Evolutionary conservation across 805 yeast species (phyloP).

Genomic region (Yamadazyma paraphyllophila): DNA sequence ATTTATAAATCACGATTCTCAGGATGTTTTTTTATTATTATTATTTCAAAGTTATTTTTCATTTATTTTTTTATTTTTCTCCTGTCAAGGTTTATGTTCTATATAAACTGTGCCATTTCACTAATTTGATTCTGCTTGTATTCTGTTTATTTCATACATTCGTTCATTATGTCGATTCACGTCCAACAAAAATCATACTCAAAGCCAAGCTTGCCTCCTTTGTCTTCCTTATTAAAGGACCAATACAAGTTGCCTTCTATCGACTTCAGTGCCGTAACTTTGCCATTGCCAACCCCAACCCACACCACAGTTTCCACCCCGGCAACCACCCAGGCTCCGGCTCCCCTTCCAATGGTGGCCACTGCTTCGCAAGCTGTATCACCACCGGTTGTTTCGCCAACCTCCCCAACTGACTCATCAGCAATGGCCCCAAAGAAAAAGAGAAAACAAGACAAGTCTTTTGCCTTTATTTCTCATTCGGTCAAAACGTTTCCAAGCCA

Average conservation of each 20-base stretch:
- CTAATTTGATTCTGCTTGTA: no score
- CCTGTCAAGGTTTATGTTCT: conserved; percentile 1
- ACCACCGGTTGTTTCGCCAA: conserved; percentile 2
- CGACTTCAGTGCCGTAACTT: conserved; percentile 2
- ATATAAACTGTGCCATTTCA: conserved; percentile 2
- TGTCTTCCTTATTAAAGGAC: conserved; percentile 30
- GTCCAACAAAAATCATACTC: conserved; percentile 35
- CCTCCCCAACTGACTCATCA: conserved; percentile 7
- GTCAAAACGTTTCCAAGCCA: conserved; percentile 82
- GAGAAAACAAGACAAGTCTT: conserved; percentile 31
- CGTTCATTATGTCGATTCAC: conserved; percentile 6
- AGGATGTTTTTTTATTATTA: not conserved
- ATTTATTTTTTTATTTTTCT: not conserved
- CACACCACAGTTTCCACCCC: conserved; percentile 6
- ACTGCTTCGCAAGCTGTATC: not conserved
- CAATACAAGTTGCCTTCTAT: conserved; percentile 13
- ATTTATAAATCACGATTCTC: conserved; percentile 8
- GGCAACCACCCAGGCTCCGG: not conserved
- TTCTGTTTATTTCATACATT: not conserved
- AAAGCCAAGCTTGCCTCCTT: conserved; percentile 39
- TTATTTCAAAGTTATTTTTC: not conserved
- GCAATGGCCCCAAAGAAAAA: conserved; percentile 9
- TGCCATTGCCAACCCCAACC: conserved; percentile 6
- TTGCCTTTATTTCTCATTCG: conserved; percentile 92
- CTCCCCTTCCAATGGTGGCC: not conserved